A percentile compares a stretch with the other conserved stretches of the same genome.
phyloP scores from a whole-genome alignment of 129 eudicot genomes.

The Deinandra increscens region DNA sequence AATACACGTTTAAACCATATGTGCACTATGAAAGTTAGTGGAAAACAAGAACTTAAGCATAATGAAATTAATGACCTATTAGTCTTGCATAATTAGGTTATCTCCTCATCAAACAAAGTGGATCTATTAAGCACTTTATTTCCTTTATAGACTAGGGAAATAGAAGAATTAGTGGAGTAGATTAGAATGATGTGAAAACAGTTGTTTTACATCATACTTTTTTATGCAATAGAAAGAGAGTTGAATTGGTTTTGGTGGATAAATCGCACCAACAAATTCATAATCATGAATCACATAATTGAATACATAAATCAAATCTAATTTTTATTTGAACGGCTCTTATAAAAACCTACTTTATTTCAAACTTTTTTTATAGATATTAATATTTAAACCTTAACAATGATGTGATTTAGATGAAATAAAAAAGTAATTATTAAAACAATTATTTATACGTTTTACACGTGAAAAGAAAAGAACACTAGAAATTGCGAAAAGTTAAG shows the following conservation, averaged over 20 bases:
- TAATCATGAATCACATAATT: background rate
- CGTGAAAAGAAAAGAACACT: too few relatives aligned
- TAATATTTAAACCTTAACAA: too few relatives aligned
- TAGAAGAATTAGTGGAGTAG: background rate
- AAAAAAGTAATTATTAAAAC: too few relatives aligned
- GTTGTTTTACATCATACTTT: background rate
- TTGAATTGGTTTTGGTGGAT: background rate
- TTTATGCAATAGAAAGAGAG: background rate
- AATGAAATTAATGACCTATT: background rate
- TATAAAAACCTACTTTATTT: too few relatives aligned
- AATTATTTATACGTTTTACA: too few relatives aligned
- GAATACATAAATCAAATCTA: too few relatives aligned
- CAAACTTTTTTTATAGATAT: too few relatives aligned
- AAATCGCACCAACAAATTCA: background rate
- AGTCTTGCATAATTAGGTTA: conserved; percentile 26
- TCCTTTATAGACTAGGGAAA: conserved; percentile 16
- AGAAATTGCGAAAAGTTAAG: too few relatives aligned
- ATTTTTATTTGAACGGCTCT: too few relatives aligned
- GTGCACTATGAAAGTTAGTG: conserved; percentile 32
- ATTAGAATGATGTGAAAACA: background rate
- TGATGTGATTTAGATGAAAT: too few relatives aligned
- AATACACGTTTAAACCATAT: conserved; percentile 12
- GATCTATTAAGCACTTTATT: background rate
- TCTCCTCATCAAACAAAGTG: conserved; percentile 23
- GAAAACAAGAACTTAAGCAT: conserved; percentile 35